phyloP scores from a whole-genome alignment of 306 rosid genomes.

The Geum urbanum region DNA sequence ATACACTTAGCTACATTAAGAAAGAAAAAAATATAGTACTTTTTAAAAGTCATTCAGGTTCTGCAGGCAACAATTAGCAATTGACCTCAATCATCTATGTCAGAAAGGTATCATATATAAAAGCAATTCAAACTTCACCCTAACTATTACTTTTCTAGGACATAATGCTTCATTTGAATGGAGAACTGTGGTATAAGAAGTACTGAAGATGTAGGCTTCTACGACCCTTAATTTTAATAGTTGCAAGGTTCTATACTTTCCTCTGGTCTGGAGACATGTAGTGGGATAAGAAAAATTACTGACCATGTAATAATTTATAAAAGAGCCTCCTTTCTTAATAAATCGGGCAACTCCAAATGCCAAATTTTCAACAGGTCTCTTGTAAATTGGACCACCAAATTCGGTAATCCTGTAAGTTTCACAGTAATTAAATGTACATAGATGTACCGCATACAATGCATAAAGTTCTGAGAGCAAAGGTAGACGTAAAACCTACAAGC shows the following conservation, averaged over 20 bases:
- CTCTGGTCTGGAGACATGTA: not conserved
- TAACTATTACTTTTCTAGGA: not conserved
- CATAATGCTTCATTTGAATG: slow-evolving; percentile 3
- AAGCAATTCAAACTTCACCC: not conserved
- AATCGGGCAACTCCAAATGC: slow-evolving; percentile 45
- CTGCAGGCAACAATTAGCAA: slow-evolving; percentile 16
- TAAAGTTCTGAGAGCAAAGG: not conserved
- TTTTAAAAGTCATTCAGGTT: not conserved
- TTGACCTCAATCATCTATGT: not conserved
- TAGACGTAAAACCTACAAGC: slow-evolving; percentile 32
- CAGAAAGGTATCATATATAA: not conserved
- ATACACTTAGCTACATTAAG: not conserved
- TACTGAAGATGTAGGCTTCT: not conserved
- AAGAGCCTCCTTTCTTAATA: slow-evolving; percentile 46
- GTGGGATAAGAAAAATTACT: not conserved
- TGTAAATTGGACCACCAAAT: slow-evolving; percentile 41
- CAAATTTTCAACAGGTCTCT: slow-evolving; percentile 38
- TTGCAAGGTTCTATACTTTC: not conserved
- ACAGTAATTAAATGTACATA: not conserved
- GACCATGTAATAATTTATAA: slow-evolving; percentile 50
- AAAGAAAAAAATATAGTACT: not conserved
- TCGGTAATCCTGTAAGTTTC: slow-evolving; percentile 33
- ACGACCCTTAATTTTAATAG: not conserved
- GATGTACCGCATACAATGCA: not conserved
- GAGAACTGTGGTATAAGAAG: not conserved